phyloP scores from a whole-genome alignment of 2,329 filamentous ascomycete species.

The Neoarthrinium moseri region DNA sequence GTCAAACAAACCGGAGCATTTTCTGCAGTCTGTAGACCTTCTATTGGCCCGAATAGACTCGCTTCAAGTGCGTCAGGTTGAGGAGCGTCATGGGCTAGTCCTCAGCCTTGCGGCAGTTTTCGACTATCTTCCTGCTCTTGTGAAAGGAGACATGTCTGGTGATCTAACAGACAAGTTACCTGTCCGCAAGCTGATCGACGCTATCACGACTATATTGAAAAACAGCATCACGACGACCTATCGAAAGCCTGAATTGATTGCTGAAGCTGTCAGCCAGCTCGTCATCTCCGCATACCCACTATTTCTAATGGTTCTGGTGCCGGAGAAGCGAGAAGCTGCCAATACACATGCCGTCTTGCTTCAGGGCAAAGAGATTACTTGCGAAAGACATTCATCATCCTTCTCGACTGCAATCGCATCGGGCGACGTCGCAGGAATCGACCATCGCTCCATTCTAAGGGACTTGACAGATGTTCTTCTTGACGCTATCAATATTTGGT shows the following conservation, averaged over 20 bases:
- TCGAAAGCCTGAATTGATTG: conserved; percentile 63
- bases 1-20: conserved; percentile 20
- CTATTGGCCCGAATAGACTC: conserved; percentile 43
- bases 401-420: no score
- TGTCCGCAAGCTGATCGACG: conserved; percentile 21
- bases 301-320: conserved; percentile 36
- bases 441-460: no score
- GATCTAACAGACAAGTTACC: conserved; percentile 12
- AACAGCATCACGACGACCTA: conserved; percentile 42
- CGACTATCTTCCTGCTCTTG: conserved; percentile 40
- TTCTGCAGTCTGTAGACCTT: conserved; percentile 35
- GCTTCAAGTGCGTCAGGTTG: conserved; percentile 58
- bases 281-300: conserved; percentile 51
- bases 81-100: conserved; percentile 68
- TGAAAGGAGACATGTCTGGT: conserved; percentile 8
- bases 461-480: no score
- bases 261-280: conserved; percentile 60
- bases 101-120: conserved; percentile 60
- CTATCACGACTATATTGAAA: conserved; percentile 36
- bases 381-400: no score
- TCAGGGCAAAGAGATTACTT: no score
- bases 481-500: conserved; percentile 41
- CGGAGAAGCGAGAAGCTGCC: conserved; percentile 8
- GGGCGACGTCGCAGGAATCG: no score
- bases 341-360: no score